Evolutionary conservation across 805 yeast species (phyloP), one percentile per base, ranked within the genome.

Genomic region (Teunomyces cretensis): DNA sequence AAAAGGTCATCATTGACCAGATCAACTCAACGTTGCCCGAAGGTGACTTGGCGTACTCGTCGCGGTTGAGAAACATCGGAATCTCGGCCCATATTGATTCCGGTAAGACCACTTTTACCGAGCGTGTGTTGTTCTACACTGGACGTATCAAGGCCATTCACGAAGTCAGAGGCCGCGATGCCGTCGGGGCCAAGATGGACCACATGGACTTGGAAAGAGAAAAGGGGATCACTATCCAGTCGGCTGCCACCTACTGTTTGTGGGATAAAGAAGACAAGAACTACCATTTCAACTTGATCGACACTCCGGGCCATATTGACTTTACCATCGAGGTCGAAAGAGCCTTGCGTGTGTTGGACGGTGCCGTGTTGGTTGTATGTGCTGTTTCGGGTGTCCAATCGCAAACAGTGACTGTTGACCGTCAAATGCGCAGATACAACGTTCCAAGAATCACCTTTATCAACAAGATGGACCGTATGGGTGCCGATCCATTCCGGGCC

Each of bases 181-280:
- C 90, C 54, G 98, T 94, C 47, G 99, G 99, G 49, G 99, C 99
- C 45, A 94, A 91, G 72, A 94, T 94, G 99, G 99, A 94, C 68
- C 92, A 91, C 49, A 94, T 94, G 99, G 99, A 94, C 57, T 77
- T 94, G 55, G 99, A 94, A 71, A 83, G 99, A 65, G 99, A 94
- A 68, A 94, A 94, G 65, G 99, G 99, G 68, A 94, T 94, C 61
- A 94, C 99, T 42, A 94, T 94, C 64, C 99, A 94, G 71, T 89
- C 97, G 49, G 99, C 99, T 51, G 99, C 99, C 30, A 94, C 99
- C 1, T 94, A 88, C 73, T 92, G 98, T 75, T 84, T 95, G 41
- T 94, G 99, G 99, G 84, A 84, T 47, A 88, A 87, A 62, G 84
- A 79, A 45, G 65, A 72, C 37, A 67, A 75, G 50, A 75, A 77